phyloP scores from a whole-genome alignment of 257 asterid species.

The Phtheirospermum japonicum region DNA sequence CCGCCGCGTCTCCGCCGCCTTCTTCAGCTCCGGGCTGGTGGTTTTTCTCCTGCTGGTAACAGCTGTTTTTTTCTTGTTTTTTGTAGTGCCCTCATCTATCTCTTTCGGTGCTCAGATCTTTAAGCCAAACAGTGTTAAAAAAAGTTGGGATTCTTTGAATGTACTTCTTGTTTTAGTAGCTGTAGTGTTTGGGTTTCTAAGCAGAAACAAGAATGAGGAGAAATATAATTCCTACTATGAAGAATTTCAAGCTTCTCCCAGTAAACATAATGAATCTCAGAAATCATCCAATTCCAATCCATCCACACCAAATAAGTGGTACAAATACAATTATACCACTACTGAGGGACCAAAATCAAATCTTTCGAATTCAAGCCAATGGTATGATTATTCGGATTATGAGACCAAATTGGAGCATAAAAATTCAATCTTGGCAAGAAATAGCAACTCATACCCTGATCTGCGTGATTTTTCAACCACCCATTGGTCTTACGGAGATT shows the following conservation, averaged over 20 bases:
- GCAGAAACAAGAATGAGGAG: slow-evolving; percentile 61
- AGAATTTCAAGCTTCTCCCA: too few relatives aligned
- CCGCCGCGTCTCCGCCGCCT: slow-evolving; percentile 41
- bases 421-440: slow-evolving; percentile 42
- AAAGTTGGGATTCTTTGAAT: slow-evolving; percentile 88
- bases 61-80: slow-evolving; percentile 51
- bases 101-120: slow-evolving; percentile 53
- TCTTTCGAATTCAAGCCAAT: slow-evolving; percentile 24
- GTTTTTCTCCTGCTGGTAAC: slow-evolving; percentile 52
- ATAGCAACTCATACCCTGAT: slow-evolving; percentile 80
- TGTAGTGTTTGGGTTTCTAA: slow-evolving; percentile 68
- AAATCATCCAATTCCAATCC: slow-evolving; percentile 1
- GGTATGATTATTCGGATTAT: slow-evolving; percentile 31
- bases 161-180: slow-evolving; percentile 67
- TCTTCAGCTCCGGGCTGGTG: slow-evolving; percentile 70
- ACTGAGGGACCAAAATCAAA: slow-evolving; percentile 28
- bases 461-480: slow-evolving; percentile 51
- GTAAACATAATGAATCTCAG: slow-evolving; percentile 32
- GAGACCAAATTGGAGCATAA: slow-evolving; percentile 33
- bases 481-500: slow-evolving; percentile 38
- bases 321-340: slow-evolving; percentile 24
- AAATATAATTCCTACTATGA: too few relatives aligned
- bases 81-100: slow-evolving; percentile 54
- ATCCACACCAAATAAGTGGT: not conserved
- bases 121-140: slow-evolving; percentile 67